Conservation (phyloP, 768 basidiomycete genomes). For the Amanita inopinata region DNA sequence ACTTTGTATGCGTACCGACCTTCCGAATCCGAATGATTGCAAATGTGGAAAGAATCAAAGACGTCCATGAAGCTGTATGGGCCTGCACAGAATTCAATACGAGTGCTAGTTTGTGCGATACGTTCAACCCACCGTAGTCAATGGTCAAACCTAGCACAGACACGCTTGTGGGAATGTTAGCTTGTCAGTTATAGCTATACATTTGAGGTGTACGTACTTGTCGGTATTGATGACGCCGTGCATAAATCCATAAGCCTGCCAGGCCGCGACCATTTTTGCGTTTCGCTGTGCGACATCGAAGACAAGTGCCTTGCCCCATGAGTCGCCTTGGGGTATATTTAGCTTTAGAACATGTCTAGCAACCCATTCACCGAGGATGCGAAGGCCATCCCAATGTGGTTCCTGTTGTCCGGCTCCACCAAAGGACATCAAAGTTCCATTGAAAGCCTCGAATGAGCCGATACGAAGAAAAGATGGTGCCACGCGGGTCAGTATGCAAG, state of each 20-base stretch:
- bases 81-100: conserved; percentile 30
- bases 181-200: conserved; percentile 8
- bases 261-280: conserved; percentile 86
- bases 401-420: conserved; percentile 73
- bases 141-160: conserved; percentile 70
- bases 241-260: conserved; percentile 95
- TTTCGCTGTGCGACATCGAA: conserved; percentile 77
- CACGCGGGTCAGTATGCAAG: conserved; percentile 68
- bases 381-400: conserved; percentile 64
- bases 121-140: conserved; percentile 50
- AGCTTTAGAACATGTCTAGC: conserved; percentile 47
- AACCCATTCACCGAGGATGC: conserved; percentile 71
- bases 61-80: conserved; percentile 96
- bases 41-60: conserved; percentile 76
- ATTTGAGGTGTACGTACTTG: conserved; percentile 41
- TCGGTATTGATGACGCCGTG: conserved; percentile 97
- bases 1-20: conserved; percentile 71
- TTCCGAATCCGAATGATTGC: conserved; percentile 78
- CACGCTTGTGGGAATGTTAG: conserved; percentile 49
- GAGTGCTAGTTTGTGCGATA: background rate
- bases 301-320: conserved; percentile 67
- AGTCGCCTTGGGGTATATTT: conserved; percentile 33
- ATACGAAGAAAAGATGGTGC: conserved; percentile 90
- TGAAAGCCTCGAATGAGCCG: conserved; percentile 83
- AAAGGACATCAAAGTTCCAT: conserved; percentile 56